Evolutionary conservation across 148 eudicot species (phyloP).

Genomic region (Rhododendron molle): DNA sequence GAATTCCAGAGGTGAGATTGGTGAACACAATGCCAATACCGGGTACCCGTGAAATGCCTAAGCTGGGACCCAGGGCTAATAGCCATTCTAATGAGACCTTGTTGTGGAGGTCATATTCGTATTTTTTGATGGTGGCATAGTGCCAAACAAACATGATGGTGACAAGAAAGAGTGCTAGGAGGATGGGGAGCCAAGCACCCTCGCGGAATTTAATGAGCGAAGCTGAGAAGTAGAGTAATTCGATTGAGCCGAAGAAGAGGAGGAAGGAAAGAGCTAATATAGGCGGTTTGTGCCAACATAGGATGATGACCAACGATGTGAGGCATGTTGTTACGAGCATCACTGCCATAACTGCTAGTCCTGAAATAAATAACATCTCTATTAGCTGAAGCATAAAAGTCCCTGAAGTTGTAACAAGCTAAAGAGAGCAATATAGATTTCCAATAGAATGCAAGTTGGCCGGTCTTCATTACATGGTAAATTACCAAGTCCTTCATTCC

Average conservation of each 20-base stretch:
- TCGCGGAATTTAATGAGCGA: constrained; percentile 82
- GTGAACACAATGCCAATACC: constrained; percentile 87
- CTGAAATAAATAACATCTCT: constrained; percentile 36
- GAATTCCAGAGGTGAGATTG: constrained; percentile 84
- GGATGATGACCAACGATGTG: constrained; percentile 75
- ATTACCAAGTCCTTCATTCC: neutral
- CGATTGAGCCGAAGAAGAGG: constrained; percentile 85
- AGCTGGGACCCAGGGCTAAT: constrained; percentile 71
- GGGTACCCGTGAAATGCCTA: constrained; percentile 83
- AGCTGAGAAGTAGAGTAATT: constrained; percentile 85
- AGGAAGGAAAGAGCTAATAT: constrained; percentile 63
- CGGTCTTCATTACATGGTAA: neutral
- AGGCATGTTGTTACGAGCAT: constrained; percentile 96
- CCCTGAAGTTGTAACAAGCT: neutral
- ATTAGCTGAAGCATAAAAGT: neutral
- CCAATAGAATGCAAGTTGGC: neutral
- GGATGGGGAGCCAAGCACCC: constrained; percentile 95
- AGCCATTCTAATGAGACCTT: constrained; percentile 94
- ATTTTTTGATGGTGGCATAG: constrained; percentile 76
- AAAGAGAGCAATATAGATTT: neutral
- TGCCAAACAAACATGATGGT: constrained; percentile 93
- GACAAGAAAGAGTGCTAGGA: constrained; percentile 73
- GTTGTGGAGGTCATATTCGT: constrained; percentile 89
- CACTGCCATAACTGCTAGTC: constrained; percentile 89
- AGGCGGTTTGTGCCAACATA: constrained; percentile 88